Base-by-base conservation (phyloP, 768 basidiomycete species). In the Serpula lacrymans region DNA sequence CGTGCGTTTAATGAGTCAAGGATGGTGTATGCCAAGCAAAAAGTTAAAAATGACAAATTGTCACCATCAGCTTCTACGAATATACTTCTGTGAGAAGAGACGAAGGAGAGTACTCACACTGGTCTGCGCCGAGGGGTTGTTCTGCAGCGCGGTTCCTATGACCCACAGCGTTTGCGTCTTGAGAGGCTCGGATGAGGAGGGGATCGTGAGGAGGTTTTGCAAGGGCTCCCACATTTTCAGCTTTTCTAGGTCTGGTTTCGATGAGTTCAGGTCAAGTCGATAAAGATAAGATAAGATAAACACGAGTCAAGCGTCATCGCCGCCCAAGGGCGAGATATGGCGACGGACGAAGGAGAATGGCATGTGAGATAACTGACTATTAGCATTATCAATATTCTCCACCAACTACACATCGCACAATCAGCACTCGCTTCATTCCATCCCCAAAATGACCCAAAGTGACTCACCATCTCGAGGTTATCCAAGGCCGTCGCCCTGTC, bases 311-410 rank as follows among this genome's bases (percentile, higher is more conserved):
- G n/a, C n/a, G n/a, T n/a, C n/a, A n/a, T n/a, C n/a, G n/a, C n/a
- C n/a, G n/a, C n/a, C n/a, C n/a, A n/a, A n/a, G n/a, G n/a, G n/a
- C n/a, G n/a, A n/a, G n/a, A n/a, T n/a, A n/a, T n/a, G n/a, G n/a
- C n/a, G n/a, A n/a, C n/a, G n/a, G n/a, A n/a, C n/a, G n/a, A n/a
- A n/a, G n/a, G n/a, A n/a, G n/a, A n/a, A n/a, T n/a, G n/a, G n/a
- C n/a, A n/a, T n/a, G n/a, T n/a, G n/a, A n/a, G n/a, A 22, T 12
- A 34, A 45, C 69, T 39, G 38, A 83, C 91, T 77, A 55, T 91
- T 94, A 0, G 92, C 91, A 58, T 95, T 95, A 53, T 95, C 92
- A 39, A 95, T 89, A 28, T 77, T 77, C 59, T 95, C 89, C 41
- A 94, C 72, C 21, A 94, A 69, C 91, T 93, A 49, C 20, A 34